phyloP scores from a whole-genome alignment of 139 green algal species.

The Edaphochlamys debaryana region DNA sequence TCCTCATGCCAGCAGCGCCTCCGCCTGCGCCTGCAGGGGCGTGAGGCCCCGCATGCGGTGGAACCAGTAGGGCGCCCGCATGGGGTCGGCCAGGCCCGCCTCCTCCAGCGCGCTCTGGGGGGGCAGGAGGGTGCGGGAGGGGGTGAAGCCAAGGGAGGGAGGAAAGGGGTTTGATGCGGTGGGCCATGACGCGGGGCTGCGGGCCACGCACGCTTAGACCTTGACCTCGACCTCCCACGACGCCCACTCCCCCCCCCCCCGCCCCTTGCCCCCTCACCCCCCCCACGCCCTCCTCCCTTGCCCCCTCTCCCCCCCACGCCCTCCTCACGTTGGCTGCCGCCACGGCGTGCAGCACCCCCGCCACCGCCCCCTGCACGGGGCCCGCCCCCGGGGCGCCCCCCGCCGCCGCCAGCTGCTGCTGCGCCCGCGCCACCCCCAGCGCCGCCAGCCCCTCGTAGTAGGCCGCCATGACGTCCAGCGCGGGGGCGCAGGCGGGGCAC shows the following conservation, averaged over 20 bases:
- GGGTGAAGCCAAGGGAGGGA: too few species aligned
- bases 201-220: too few species aligned
- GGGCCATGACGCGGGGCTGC: too few species aligned
- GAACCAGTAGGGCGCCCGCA: conserved; percentile 48
- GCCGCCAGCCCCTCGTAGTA: conserved; percentile 44
- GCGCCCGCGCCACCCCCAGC: background rate
- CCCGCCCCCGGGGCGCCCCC: background rate
- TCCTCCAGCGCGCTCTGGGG: conserved; percentile 13
- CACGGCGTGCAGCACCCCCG: background rate
- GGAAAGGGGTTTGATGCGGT: background rate
- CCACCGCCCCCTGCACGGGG: background rate
- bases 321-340: background rate
- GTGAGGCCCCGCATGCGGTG: conserved; percentile 13
- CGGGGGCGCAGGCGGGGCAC: conserved; percentile 55
- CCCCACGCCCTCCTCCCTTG: background rate
- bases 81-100: conserved; percentile 52
- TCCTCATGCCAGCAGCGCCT: background rate
- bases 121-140: too few species aligned
- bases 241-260: background rate
- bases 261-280: conserved; percentile 20
- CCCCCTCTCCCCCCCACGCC: conserved; percentile 8
- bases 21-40: background rate
- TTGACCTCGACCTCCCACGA: too few species aligned
- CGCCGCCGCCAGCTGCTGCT: background rate
- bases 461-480: conserved; percentile 59